Percentiles rank a stretch among this genome's conserved stretches.
phyloP scores from a whole-genome alignment of 345 rosid species.

The Euphorbia pulcherrima region DNA sequence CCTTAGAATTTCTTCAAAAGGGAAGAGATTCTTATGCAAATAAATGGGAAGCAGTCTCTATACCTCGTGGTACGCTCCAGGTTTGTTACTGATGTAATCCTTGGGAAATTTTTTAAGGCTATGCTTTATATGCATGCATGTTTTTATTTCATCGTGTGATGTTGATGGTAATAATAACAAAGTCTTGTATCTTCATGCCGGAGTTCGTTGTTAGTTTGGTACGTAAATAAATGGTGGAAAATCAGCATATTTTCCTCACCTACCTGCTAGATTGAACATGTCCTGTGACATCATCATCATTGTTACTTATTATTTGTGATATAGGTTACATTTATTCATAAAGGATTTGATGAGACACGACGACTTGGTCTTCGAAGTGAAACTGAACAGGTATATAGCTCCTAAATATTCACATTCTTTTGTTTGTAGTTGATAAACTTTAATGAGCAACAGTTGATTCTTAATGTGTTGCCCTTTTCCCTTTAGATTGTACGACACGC shows the following conservation, averaged over 20 bases:
- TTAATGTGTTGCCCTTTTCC: constrained; percentile 21
- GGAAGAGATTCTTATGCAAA: constrained; percentile 48
- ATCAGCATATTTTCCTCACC: background rate
- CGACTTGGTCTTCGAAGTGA: constrained; percentile 82
- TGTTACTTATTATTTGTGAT: constrained; percentile 12
- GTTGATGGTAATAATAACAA: background rate
- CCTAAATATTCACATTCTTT: background rate
- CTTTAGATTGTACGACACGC: constrained; percentile 76
- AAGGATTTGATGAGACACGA: constrained; percentile 96
- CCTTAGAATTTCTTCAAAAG: constrained; percentile 59
- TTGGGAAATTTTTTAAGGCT: background rate
- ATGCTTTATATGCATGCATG: background rate
- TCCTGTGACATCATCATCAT: constrained; percentile 2
- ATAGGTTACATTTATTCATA: constrained; percentile 79
- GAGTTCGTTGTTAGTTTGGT: background rate
- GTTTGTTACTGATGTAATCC: constrained; percentile 48
- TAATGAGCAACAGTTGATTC: constrained; percentile 12
- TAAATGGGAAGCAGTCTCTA: constrained; percentile 68
- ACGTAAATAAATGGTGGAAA: background rate
- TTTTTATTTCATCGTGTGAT: background rate
- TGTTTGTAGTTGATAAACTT: constrained; percentile 4
- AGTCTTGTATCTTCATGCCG: background rate
- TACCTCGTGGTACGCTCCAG: constrained; percentile 98
- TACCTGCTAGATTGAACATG: background rate
- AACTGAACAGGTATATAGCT: constrained; percentile 73